Conservation (phyloP, 345 rosid genomes). For the Adansonia digitata region DNA sequence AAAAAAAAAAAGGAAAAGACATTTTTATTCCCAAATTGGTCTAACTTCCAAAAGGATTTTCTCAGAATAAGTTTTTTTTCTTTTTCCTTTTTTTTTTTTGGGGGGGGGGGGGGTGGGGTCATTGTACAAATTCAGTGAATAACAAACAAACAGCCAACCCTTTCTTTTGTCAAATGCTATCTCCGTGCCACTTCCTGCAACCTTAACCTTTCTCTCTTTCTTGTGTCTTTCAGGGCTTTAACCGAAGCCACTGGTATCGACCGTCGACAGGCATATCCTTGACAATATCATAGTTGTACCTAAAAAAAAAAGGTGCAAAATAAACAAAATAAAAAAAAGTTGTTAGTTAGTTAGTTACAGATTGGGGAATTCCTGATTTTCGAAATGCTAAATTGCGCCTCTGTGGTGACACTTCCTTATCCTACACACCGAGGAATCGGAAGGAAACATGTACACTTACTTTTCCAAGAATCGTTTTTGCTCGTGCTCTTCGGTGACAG, state of each 20-base stretch:
- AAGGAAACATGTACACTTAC: slow-evolving; percentile 28
- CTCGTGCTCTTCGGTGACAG: slow-evolving; percentile 40
- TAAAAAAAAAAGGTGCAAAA: slow-evolving; percentile 18
- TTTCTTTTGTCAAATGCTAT: background rate
- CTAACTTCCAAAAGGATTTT: background rate
- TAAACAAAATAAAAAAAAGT: background rate
- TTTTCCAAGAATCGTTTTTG: slow-evolving; percentile 44
- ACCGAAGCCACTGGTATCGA: slow-evolving; percentile 62
- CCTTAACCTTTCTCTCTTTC: background rate
- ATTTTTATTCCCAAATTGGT: slow-evolving; percentile 2
- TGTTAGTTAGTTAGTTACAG: slow-evolving; percentile 30
- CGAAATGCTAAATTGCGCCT: slow-evolving; percentile 21
- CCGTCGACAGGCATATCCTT: slow-evolving; percentile 66
- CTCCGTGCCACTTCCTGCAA: slow-evolving; percentile 15
- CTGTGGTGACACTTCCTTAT: slow-evolving; percentile 12
- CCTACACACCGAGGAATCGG: slow-evolving; percentile 28
- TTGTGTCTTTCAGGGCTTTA: slow-evolving; percentile 24
- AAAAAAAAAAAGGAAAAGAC: no score
- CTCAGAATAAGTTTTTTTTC: background rate
- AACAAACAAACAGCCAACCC: background rate
- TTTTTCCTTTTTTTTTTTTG: background rate
- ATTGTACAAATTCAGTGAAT: slow-evolving; percentile 15
- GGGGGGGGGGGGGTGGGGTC: no score
- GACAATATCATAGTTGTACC: slow-evolving; percentile 70
- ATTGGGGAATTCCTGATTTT: slow-evolving; percentile 7